Conservation (phyloP, 768 basidiomycete genomes). For the Suillus variegatus region DNA sequence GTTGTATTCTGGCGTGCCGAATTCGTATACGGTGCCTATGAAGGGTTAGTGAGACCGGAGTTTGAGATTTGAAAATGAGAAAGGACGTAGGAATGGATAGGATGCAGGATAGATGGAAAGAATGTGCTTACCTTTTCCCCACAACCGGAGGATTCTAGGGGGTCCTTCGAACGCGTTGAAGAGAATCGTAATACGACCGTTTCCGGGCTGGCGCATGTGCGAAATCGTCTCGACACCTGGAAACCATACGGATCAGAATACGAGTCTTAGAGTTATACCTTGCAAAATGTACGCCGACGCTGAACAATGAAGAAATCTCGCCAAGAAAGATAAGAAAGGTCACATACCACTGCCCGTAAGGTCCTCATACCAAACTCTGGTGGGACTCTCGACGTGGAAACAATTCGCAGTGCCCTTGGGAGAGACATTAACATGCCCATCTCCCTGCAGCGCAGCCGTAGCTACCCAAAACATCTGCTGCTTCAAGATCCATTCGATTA, state of each 20-base stretch:
- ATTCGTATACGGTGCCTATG: conserved; percentile 59
- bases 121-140: conserved; percentile 50
- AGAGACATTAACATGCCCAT: conserved; percentile 68
- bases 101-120: neutral
- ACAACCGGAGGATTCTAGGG: conserved; percentile 59
- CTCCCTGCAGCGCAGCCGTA: conserved; percentile 54
- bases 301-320: neutral
- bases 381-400: conserved; percentile 58
- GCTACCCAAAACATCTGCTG: conserved; percentile 78
- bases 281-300: neutral
- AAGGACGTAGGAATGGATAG: neutral
- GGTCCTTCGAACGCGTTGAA: conserved; percentile 64
- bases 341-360: conserved; percentile 64
- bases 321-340: neutral
- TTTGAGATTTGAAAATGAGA: neutral
- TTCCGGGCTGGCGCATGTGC: conserved; percentile 56
- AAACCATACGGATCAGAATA: neutral
- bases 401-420: conserved; percentile 63
- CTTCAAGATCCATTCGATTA: conserved; percentile 56
- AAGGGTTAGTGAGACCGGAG: neutral
- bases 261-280: neutral
- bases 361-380: conserved; percentile 73
- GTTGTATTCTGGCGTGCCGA: conserved; percentile 63
- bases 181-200: conserved; percentile 60
- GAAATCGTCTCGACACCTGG: conserved; percentile 59